Evolutionary conservation across 495 filamentous ascomycete genomes (phyloP).

Genomic region (Hypoxylon trugodes): DNA sequence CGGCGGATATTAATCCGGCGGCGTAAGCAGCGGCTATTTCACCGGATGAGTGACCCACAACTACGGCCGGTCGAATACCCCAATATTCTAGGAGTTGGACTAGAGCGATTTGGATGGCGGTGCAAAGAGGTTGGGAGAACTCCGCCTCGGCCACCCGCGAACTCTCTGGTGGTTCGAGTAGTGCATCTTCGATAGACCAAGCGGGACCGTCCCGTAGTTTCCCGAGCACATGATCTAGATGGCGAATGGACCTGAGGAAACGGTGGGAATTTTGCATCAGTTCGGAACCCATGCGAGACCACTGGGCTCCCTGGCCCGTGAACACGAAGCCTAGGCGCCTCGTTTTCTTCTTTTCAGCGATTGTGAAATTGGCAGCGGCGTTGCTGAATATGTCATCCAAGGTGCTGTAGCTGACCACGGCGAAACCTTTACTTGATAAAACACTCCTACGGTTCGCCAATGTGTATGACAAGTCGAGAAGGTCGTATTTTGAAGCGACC

Average conservation of each 20-base stretch:
- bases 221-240: conserved; percentile 21
- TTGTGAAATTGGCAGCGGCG: background rate
- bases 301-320: conserved; percentile 46
- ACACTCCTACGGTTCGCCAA: too few relatives aligned
- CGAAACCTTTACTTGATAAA: background rate
- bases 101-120: conserved; percentile 52
- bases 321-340: conserved; percentile 12
- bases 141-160: conserved; percentile 21
- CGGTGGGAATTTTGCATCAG: too few relatives aligned
- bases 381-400: background rate
- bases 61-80: conserved; percentile 41
- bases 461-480: conserved; percentile 21
- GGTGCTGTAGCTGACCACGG: background rate
- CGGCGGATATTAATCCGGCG: conserved; percentile 52
- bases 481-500: conserved; percentile 18
- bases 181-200: conserved; percentile 18
- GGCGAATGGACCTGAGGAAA: background rate
- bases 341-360: conserved; percentile 9
- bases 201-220: conserved; percentile 4
- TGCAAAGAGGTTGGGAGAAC: conserved; percentile 52
- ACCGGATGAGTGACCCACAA: conserved; percentile 64
- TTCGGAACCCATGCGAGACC: conserved; percentile 21
- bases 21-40: conserved; percentile 56
- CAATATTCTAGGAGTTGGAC: conserved; percentile 59
- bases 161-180: conserved; percentile 25